A percentile compares a stretch with the other conserved stretches of the same genome.
phyloP scores from a whole-genome alignment of 345 rosid species.

The Salix koriyanagi region DNA sequence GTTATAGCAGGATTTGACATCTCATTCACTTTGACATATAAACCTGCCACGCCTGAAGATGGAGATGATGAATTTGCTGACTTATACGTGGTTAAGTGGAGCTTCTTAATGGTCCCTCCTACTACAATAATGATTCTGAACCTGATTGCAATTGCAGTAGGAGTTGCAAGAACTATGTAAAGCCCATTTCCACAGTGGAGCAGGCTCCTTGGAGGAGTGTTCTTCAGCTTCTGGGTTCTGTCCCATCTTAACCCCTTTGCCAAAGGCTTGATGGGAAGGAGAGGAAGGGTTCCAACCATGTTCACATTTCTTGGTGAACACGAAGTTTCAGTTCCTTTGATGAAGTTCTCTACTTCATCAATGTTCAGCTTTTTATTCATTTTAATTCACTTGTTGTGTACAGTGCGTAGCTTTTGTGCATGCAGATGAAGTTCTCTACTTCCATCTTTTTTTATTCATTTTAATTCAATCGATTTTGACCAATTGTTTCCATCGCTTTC shows the following conservation, averaged over 20 bases:
- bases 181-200: constrained; percentile 72
- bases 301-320: too few relatives aligned
- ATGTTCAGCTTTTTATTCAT: too few relatives aligned
- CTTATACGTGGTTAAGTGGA: constrained; percentile 58
- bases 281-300: constrained; percentile 61
- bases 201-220: constrained; percentile 75
- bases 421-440: constrained; percentile 35
- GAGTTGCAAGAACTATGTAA: constrained; percentile 56
- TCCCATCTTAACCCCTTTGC: constrained; percentile 76
- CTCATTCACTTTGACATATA: constrained; percentile 68
- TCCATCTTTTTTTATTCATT: constrained; percentile 18
- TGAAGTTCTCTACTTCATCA: too few relatives aligned
- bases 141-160: constrained; percentile 53
- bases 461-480: not conserved
- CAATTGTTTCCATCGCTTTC: not conserved
- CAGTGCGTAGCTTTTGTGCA: not conserved
- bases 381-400: too few relatives aligned
- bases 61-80: constrained; percentile 68
- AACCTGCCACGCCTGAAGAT: constrained; percentile 59
- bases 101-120: constrained; percentile 69
- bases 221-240: constrained; percentile 77
- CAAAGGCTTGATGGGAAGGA: constrained; percentile 80
- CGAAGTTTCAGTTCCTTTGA: too few relatives aligned
- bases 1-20: constrained; percentile 74
- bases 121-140: constrained; percentile 68